Conservation (phyloP, 164 flowering plant species). For the Taxillus chinensis region DNA sequence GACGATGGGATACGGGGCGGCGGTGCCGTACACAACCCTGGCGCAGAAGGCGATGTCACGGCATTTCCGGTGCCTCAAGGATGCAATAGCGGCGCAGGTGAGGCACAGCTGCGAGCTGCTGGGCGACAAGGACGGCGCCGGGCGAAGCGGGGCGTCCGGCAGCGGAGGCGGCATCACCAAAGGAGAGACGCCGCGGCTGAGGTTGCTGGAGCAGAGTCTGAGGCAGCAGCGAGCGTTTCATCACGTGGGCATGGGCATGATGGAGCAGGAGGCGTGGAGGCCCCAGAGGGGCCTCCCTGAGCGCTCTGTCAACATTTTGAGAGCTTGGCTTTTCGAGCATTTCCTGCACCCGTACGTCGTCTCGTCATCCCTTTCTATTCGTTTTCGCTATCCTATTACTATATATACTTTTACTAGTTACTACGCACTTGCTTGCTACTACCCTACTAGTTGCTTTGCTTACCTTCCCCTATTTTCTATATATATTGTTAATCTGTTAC, state of each 20-base stretch:
- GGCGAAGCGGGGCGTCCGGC: slow-evolving; percentile 10
- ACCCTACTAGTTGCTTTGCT: no score
- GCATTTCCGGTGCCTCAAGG: slow-evolving; percentile 89
- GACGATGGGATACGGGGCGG: slow-evolving; percentile 91
- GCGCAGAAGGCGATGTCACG: slow-evolving; percentile 98
- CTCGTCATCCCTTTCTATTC: no score
- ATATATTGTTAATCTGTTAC: no score
- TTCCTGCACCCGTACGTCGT: slow-evolving; percentile 89
- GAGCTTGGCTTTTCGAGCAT: slow-evolving; percentile 99
- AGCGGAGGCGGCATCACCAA: slow-evolving; percentile 51
- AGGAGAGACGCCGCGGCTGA: slow-evolving; percentile 93
- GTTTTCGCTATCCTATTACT: no score
- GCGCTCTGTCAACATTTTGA: slow-evolving; percentile 79
- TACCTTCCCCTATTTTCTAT: no score
- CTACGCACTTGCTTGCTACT: no score
- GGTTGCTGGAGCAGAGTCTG: slow-evolving; percentile 73
- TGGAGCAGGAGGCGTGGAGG: slow-evolving; percentile 98
- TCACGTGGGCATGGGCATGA: slow-evolving; percentile 65
- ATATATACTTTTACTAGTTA: no score
- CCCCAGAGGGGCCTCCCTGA: slow-evolving; percentile 97
- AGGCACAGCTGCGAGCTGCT: slow-evolving; percentile 74
- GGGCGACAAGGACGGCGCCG: slow-evolving; percentile 69
- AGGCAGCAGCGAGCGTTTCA: slow-evolving; percentile 86
- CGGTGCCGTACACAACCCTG: slow-evolving; percentile 75
- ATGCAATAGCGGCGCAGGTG: slow-evolving; percentile 62